Evolutionary conservation across 305 asterid genomes (phyloP), one percentile per base, ranked within the genome.

Genomic region (Petunia hybrid): DNA sequence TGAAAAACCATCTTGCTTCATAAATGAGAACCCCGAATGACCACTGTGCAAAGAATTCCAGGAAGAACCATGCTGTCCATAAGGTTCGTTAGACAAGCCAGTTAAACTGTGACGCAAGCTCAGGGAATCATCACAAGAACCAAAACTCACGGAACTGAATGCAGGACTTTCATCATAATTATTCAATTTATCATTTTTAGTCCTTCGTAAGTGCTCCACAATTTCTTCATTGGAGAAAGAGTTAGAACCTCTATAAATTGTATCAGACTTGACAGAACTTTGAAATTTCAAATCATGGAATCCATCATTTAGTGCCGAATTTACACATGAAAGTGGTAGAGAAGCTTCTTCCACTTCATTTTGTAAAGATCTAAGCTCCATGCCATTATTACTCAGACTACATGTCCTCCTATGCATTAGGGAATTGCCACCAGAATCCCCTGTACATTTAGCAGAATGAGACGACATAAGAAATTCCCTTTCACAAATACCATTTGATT

Each of bases 191-290:
- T 83, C 92, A 83, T 85, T 93, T 83, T 83, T 91, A 82, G 93
- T 89, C 87, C 99, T 91, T 63, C 97, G 93, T 77, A 95, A 84
- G 88, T 94, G 98, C 87, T 95, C 96, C 63, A 95, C 97, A 84
- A 95, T 92, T 87, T 95, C 99, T 88, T 95, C 98, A 87, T 91
- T 91, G 84, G 98, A 91, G 87, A 94, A 95, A 61, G 97, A 92
- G 85, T 89, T 90, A 80, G 97, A 92, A 87, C 89, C 85, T 85
- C 94, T 90, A 84, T 92, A 92, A 46, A 94, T 85, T 83, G 92
- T 91, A 86, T 92, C 98, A 60, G 97, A 89, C 84, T 94, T 95
- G 80, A 97, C 91, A 82, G 95, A 88, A 80, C 69, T 89, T 86
- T 86, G 99, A 85, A 94, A 94, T 86, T 88, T 92, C 92, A 84